Evolutionary conservation across 345 rosid genomes (phyloP).

Genomic region (Euphorbia lathyris): DNA sequence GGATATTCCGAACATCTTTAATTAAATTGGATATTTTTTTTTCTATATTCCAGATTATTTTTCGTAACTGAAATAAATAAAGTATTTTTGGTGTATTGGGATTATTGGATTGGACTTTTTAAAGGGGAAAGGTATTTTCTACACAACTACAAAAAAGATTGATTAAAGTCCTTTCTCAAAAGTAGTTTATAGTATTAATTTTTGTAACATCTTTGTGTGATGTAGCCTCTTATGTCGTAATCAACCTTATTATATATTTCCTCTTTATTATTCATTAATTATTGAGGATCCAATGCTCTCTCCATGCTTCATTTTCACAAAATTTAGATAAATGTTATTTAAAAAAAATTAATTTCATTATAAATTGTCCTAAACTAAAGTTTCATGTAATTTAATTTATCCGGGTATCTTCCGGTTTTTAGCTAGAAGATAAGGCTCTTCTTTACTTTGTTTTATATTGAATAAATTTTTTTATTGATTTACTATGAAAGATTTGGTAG

Average conservation of each 20-base stretch:
- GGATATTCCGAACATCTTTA: constrained; percentile 31
- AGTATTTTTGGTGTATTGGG: not conserved
- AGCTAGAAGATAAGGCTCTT: no score
- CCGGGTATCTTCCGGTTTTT: no score
- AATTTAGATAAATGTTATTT: no score
- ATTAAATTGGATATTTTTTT: not conserved
- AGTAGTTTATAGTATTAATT: not conserved
- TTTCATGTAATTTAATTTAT: no score
- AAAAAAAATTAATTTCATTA: no score
- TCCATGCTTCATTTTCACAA: no score
- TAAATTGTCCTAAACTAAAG: no score
- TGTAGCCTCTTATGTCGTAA: constrained; percentile 22
- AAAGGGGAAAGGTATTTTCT: constrained; percentile 8
- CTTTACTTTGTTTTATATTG: no score
- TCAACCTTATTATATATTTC: constrained; percentile 17
- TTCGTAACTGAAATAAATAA: no score
- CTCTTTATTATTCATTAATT: not conserved
- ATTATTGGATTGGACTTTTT: constrained; percentile 4
- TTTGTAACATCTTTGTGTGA: not conserved
- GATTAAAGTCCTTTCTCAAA: not conserved
- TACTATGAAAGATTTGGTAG: no score
- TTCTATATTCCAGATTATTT: no score
- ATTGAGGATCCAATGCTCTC: constrained; percentile 33
- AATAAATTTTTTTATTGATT: no score
- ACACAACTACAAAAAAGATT: not conserved